Base-by-base conservation (phyloP, 768 basidiomycete genomes). In the Phanerochaete sordida region DNA sequence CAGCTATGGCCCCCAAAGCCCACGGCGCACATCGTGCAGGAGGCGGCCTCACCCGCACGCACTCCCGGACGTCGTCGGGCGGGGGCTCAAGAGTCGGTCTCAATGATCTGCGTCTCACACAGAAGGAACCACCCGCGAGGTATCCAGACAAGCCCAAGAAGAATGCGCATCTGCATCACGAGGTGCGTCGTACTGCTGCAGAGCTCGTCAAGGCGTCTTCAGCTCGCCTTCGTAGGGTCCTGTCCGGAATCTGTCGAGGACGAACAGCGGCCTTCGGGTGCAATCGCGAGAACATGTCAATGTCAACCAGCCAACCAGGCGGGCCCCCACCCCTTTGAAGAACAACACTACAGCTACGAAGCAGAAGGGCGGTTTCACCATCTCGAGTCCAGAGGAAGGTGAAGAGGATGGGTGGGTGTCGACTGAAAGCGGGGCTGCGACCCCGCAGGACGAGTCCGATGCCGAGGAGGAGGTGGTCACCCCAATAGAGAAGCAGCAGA, bases 331-430 rank as follows among this genome's bases (percentile, higher is more conserved):
- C 15, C 37, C 52, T 47, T 45, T 57, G 35, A 39, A 45, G 31
- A 47, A 63, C 26, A 65, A 66, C 52, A 50, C 51, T 30, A 46
- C 53, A 15, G 33, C 62, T 3, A 49, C 61, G 19, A 70, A 74
- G 64, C 69, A 72, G 12, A 85, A 83, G 68, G 67, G 74, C 24
- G 86, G 83, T 4, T 89, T 90, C 67, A 81, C 82, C 13, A 77
- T 88, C 58, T 77, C 85, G 9, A 81, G 77, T 53, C 74, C 73
- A 43, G 79, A 72, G 26, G 80, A 77, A 39, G 79, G 77, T 13
- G 84, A 84, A 24, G 68, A 88, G 12, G 87, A 89, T 57, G 90
- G 84, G 58, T 91, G 88, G 88, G 79, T 88, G 0, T 91, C 89
- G 27, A 89, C 85, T 69, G 88, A 88, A 71, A 90, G 88, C 66